Base-by-base conservation (phyloP, 352 stramenopile species). In the Globisporangium takayamanum region DNA sequence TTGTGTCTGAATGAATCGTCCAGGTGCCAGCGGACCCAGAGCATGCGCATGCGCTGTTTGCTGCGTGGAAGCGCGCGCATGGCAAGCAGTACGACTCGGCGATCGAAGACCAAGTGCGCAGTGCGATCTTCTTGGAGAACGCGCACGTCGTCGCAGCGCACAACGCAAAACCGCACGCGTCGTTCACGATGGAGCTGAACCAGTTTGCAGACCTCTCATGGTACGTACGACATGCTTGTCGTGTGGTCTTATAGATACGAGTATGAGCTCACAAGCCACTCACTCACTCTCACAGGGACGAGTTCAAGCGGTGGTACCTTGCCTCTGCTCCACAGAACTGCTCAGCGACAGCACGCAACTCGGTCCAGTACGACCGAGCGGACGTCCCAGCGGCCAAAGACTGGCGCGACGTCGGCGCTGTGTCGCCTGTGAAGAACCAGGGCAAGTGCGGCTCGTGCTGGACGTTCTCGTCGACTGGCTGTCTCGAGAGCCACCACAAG, bases 401-500 rank as follows among this genome's bases (percentile, higher is more conserved):
- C 81, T 99, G 97, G 97, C 76, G 83, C 53, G 62, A 59, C 3
- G 79, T 96, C 50, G 97, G 95, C 52, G 89, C 80, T 15, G 96
- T 99, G 11, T 99, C 96, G 15, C 80, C 85, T 1, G 94, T 99
- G 6, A 99, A 99, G 76, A 98, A 99, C 70, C 97, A 99, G 72
- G 97, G 95, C 55, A 83, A 92, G 39, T 99, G 97, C 72, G 97
- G 97, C 53, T 98, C 94, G 48, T 99, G 97, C 82, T 99, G 97
- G 97, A 94, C 96, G 15, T 99, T 99, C 80, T 98, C 95, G 18
- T 96, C 97, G 12, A 99, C 97, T 15, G 97, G 97, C 16, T 92
- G 92, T 42, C 90, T 99, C 51, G 97, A 99, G 81, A 98, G 96
- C 60, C 94, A 97, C 69, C 74, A 97, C 60, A 98, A 95, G 68